Conservation (phyloP, 768 basidiomycete genomes). For the Termitomyces sp. region DNA sequence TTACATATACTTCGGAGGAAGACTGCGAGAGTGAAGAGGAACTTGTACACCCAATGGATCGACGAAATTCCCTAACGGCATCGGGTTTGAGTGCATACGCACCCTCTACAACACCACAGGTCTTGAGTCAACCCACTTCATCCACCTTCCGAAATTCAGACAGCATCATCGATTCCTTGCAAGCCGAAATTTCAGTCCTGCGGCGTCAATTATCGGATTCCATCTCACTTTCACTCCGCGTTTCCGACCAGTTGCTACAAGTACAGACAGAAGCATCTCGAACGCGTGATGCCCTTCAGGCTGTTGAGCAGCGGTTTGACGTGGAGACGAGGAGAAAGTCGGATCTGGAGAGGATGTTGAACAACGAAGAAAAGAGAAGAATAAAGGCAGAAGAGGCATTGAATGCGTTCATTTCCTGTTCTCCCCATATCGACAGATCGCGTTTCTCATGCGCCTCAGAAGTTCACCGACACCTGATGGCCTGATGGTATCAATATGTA, state of each 20-base stretch:
- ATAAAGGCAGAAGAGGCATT: constrained; percentile 47
- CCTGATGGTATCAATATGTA: not conserved
- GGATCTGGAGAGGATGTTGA: constrained; percentile 50
- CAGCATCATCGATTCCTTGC: constrained; percentile 54
- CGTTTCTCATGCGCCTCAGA: not conserved
- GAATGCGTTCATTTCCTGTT: constrained; percentile 26
- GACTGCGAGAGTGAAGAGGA: constrained; percentile 72
- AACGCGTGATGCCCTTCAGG: constrained; percentile 47
- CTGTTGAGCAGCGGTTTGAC: constrained; percentile 54
- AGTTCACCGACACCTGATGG: not conserved
- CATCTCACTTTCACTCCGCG: constrained; percentile 53
- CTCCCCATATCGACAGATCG: constrained; percentile 1
- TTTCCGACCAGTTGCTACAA: constrained; percentile 68
- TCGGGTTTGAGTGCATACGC: constrained; percentile 30
- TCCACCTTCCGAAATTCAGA: constrained; percentile 33
- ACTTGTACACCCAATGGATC: constrained; percentile 39
- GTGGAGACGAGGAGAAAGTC: constrained; percentile 53
- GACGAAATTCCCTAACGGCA: constrained; percentile 30
- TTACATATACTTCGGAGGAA: constrained; percentile 30
- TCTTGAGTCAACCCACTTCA: constrained; percentile 40
- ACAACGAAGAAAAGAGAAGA: constrained; percentile 44
- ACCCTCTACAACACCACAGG: constrained; percentile 22
- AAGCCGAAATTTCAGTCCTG: constrained; percentile 58
- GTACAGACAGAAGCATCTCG: constrained; percentile 58
- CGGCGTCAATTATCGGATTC: constrained; percentile 68